phyloP scores from a whole-genome alignment of 108 stramenopile species.

The Fragilaria radians region DNA sequence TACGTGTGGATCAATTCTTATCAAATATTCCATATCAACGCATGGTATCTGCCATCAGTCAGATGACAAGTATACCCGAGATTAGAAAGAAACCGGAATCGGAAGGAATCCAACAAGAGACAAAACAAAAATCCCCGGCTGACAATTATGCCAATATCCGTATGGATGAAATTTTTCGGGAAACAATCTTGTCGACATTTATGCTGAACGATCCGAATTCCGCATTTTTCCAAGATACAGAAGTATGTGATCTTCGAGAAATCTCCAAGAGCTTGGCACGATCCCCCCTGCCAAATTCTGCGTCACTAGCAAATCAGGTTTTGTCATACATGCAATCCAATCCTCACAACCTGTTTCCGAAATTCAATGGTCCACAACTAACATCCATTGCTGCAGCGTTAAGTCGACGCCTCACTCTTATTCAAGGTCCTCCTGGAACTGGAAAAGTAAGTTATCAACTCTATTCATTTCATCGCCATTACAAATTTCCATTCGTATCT shows the following conservation, averaged over 20 bases:
- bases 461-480: neutral
- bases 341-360: constrained; percentile 38
- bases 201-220: constrained; percentile 41
- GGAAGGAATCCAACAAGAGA: constrained; percentile 3
- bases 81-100: constrained; percentile 13
- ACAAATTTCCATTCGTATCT: constrained; percentile 1
- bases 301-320: constrained; percentile 50
- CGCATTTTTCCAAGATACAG: constrained; percentile 31
- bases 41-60: constrained; percentile 74
- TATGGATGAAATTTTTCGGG: constrained; percentile 72
- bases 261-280: constrained; percentile 52
- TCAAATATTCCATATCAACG: constrained; percentile 75
- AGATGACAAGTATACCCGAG: constrained; percentile 51
- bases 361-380: constrained; percentile 72
- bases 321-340: constrained; percentile 60
- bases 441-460: constrained; percentile 6
- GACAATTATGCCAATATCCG: constrained; percentile 33
- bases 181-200: constrained; percentile 64
- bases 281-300: constrained; percentile 62
- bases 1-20: constrained; percentile 77
- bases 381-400: constrained; percentile 71
- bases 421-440: constrained; percentile 80
- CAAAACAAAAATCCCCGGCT: constrained; percentile 8
- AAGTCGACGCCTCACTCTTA: constrained; percentile 69
- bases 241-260: constrained; percentile 40